Evolutionary conservation across 2,329 filamentous ascomycete species (phyloP).

Genomic region (Cladosporium cucumerinum): DNA sequence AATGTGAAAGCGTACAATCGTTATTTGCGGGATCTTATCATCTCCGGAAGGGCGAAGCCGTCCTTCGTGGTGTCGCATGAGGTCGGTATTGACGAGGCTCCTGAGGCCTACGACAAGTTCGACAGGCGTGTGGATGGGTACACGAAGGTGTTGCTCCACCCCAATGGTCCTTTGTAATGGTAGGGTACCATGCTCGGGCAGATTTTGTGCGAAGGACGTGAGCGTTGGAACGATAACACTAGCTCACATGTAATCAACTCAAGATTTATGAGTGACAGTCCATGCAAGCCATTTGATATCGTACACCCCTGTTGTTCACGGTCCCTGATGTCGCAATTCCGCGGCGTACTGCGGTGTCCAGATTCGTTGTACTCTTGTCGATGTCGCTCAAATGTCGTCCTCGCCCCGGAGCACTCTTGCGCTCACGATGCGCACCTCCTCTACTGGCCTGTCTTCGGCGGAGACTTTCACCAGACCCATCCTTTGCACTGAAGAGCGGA

Average conservation of each 20-base stretch:
- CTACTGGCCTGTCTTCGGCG: constrained; percentile 72
- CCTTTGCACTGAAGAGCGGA: constrained; percentile 57
- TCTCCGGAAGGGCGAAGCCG: constrained; percentile 61
- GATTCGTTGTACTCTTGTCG: not conserved
- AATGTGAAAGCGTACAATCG: constrained; percentile 68
- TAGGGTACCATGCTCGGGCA: not conserved
- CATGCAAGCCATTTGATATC: not conserved
- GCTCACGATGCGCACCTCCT: constrained; percentile 75
- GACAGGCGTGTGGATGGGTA: constrained; percentile 64
- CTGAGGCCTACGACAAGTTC: constrained; percentile 61
- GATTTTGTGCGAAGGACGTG: not conserved
- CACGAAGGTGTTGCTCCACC: constrained; percentile 66
- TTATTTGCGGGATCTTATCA: constrained; percentile 63
- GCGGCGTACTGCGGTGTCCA: too few relatives aligned
- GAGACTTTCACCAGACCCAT: constrained; percentile 87
- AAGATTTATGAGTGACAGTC: not conserved
- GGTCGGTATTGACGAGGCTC: constrained; percentile 59
- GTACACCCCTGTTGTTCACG: not conserved
- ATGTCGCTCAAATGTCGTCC: constrained; percentile 28
- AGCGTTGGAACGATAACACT: not conserved
- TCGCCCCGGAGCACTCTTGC: constrained; percentile 67
- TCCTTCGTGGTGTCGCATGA: constrained; percentile 66
- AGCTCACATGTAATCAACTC: not conserved
- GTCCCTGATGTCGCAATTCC: not conserved
- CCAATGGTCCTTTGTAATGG: constrained; percentile 50